Conservation (phyloP, 345 rosid species). For the Cardiospermum halicacabum region DNA sequence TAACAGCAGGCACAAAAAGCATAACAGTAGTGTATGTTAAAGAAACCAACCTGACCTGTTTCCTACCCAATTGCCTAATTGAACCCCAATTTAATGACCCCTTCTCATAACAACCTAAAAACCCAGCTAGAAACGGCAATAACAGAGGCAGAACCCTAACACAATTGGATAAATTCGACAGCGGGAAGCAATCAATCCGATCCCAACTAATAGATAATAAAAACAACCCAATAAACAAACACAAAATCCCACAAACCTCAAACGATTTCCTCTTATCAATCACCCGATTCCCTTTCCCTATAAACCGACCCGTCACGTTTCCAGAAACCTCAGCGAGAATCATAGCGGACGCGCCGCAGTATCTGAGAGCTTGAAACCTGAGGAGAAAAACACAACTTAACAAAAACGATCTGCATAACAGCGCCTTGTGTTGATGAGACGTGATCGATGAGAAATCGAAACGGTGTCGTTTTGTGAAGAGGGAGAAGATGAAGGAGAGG, state of each 20-base stretch:
- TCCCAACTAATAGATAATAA: constrained; percentile 86
- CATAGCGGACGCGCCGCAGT: constrained; percentile 92
- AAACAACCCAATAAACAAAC: constrained; percentile 56
- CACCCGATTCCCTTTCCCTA: constrained; percentile 23
- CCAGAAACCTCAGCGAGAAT: constrained; percentile 89
- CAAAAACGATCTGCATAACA: constrained; percentile 49
- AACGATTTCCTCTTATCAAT: constrained; percentile 27
- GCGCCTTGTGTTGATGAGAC: constrained; percentile 43
- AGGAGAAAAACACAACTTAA: constrained; percentile 65
- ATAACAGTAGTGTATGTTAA: constrained; percentile 57
- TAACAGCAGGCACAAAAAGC: constrained; percentile 68
- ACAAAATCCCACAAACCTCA: constrained; percentile 53
- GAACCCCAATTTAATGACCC: constrained; percentile 64
- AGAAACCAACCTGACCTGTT: constrained; percentile 63
- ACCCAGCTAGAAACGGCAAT: constrained; percentile 81
- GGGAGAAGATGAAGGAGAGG: constrained; percentile 22
- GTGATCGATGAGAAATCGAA: constrained; percentile 33
- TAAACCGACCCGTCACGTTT: constrained; percentile 55
- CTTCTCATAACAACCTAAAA: constrained; percentile 80
- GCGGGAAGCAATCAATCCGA: constrained; percentile 76
- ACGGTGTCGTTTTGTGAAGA: too few species aligned
- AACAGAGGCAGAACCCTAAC: constrained; percentile 76
- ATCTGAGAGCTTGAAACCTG: constrained; percentile 82
- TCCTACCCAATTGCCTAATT: constrained; percentile 57
- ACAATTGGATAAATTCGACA: constrained; percentile 49